Conservation (phyloP, 2,329 filamentous ascomycete genomes). For the Monilinia fructigena region DNA sequence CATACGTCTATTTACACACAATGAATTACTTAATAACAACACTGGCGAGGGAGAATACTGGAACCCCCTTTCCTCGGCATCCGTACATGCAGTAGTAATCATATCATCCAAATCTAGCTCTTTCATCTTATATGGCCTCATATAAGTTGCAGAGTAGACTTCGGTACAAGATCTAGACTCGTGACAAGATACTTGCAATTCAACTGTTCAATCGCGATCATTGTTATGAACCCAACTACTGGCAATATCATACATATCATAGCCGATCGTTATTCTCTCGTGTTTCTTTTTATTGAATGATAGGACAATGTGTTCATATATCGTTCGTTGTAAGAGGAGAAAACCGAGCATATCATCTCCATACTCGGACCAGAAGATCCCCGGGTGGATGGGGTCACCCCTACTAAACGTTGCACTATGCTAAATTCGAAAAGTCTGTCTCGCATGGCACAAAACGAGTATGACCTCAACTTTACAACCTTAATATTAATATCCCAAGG, state of each 20-base stretch:
- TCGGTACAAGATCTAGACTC: neutral
- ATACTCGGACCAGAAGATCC: constrained; percentile 4
- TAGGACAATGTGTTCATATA: neutral
- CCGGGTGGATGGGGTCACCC: neutral
- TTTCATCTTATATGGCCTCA: neutral
- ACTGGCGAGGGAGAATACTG: too few species aligned
- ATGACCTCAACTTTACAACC: neutral
- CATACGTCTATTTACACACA: too few species aligned
- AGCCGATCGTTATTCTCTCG: neutral
- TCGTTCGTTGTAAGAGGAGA: neutral
- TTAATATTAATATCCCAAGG: too few species aligned
- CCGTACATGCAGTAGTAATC: neutral
- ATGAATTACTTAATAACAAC: too few species aligned
- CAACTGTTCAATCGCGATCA: neutral
- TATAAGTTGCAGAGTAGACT: neutral
- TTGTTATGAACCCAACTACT: neutral
- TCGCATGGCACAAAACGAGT: constrained; percentile 8
- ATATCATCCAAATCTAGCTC: neutral
- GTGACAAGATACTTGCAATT: neutral
- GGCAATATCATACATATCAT: neutral
- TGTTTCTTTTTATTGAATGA: neutral
- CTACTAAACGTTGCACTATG: constrained; percentile 1
- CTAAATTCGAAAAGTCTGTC: neutral
- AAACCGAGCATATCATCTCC: neutral
- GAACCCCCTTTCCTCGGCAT: too few species aligned